Evolutionary conservation across 2,329 filamentous ascomycete species (phyloP), one percentile per base, ranked within the genome.

Genomic region (Monascus ruber): DNA sequence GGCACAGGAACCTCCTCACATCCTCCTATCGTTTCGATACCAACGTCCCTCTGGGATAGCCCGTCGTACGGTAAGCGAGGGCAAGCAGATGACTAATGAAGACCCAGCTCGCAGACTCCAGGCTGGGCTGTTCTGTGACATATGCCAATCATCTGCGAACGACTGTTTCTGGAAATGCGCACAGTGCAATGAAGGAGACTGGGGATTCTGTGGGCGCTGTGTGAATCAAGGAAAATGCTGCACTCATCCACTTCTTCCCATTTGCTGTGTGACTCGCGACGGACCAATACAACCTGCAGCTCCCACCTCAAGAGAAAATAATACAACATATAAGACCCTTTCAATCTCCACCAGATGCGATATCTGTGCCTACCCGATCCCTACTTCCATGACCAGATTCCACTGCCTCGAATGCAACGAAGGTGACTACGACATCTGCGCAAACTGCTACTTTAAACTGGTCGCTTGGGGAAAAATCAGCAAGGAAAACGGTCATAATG

Each of bases 91-190:
- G 46, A 84, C 78, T 2, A 74, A 69, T 5, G 79, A 85, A 28
- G 76, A 88, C 54, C 83, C 85, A 0, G 64, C 69, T 4, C 71
- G 72, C 31, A 71, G 85, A 24, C 64, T 91, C 1, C 78, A 91
- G 59, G 79, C 76, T 38, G 89, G 89, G 17, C 79, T 85, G 5
- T 95, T 95, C 59, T 96, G 89, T 57, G 77, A 82, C 31, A 73
- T 74, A 35, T 95, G 89, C 57, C 68, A 73, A 11, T 69, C 74
- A 0, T 83, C 78, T 68, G 74, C 85, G 0, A 88, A 93, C 51
- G 75, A 81, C 37, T 91, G 85, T 61, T 94, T 85, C 62, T 96
- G 88, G 89, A 80, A 84, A 45, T 96, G 89, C 59, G 77, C 83
- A 42, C 60, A 73, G 25, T 96, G 89, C 64, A 94, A 94, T 51